Evolutionary conservation across 169 alveolate genomes (phyloP), one percentile per base, ranked within the genome.

Genomic region (Cryptosporidium felis): DNA sequence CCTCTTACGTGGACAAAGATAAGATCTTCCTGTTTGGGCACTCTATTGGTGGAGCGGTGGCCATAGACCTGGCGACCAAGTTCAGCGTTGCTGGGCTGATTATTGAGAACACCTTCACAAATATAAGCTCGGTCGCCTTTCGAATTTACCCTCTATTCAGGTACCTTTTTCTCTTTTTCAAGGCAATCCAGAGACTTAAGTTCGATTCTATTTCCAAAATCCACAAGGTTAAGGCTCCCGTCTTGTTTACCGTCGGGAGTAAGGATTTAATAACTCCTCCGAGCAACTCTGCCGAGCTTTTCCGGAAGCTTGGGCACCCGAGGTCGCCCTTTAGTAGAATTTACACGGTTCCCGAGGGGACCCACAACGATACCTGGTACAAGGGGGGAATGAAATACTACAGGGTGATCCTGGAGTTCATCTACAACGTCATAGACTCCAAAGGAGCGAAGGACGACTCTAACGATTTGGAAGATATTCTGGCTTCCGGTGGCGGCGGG

Each of bases 11-110:
- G 8, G 94, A 94, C 88, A 89, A 53, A 9, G 36, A 88, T 0
- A 89, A 90, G 53, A 74, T 94, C 23, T 94, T 89, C 53, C 45
- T 93, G 26, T 92, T 90, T 82, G 97, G 96, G 0, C 82, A 92
- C 49, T 90, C 94, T 30, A 80, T 94, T 21, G 97, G 96, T 12
- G 96, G 96, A 26, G 97, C 96, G 26, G 95, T 93, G 0, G 92
- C 97, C 1, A 91, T 91, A 21, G 80, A 91, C 53, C 82, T 89
- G 0, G 95, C 95, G 5, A 51, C 80, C 18, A 81, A 85, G 23
- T 60, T 60, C 28, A 62, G 56, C 42, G 63, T 47, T 2, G 16
- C 90, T 10, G 91, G 91, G 1, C 3, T 88, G 12, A 88, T 88
- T 23, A 10, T 88, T 5, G 91, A 88, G 34, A 88, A 88, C 45